phyloP scores from a whole-genome alignment of 2,329 filamentous ascomycete species.

The Phialophora chinensis region DNA sequence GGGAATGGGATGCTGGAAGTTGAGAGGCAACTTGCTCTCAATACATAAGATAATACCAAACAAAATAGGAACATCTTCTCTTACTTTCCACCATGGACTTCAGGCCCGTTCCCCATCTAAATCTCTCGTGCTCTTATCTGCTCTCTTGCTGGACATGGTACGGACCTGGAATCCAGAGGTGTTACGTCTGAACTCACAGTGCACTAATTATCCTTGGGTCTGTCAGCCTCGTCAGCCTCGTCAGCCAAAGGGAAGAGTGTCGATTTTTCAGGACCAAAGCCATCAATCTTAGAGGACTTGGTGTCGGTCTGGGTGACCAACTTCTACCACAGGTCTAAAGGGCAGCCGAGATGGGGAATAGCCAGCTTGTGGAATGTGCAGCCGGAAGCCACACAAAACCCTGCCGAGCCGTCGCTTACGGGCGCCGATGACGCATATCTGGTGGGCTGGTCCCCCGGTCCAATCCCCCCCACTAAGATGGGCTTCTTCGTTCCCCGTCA shows the following conservation, averaged over 20 bases:
- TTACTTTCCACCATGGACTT: conserved; percentile 12
- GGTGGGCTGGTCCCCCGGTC: not conserved
- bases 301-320: too few species aligned
- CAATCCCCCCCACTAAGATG: conserved; percentile 12
- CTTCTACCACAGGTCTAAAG: not conserved
- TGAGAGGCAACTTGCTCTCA: conserved; percentile 41
- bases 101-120: not conserved
- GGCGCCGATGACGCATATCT: conserved; percentile 8
- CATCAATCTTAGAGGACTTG: not conserved
- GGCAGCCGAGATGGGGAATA: not conserved
- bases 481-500: not conserved
- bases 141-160: not conserved
- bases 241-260: not conserved
- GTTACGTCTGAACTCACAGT: not conserved
- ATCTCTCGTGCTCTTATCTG: not conserved
- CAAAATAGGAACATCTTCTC: conserved; percentile 38
- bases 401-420: conserved; percentile 6
- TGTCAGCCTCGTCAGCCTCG: not conserved
- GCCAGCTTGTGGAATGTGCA: not conserved
- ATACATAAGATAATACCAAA: conserved; percentile 48
- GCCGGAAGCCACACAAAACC: not conserved
- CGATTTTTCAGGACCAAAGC: not conserved
- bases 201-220: not conserved
- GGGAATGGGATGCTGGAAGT: conserved; percentile 59
- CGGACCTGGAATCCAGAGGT: not conserved